A percentile compares a stretch with the other conserved stretches of the same genome.
Evolutionary conservation across 2,329 filamentous ascomycete species (phyloP).

Genomic region (Colletotrichum melonis): DNA sequence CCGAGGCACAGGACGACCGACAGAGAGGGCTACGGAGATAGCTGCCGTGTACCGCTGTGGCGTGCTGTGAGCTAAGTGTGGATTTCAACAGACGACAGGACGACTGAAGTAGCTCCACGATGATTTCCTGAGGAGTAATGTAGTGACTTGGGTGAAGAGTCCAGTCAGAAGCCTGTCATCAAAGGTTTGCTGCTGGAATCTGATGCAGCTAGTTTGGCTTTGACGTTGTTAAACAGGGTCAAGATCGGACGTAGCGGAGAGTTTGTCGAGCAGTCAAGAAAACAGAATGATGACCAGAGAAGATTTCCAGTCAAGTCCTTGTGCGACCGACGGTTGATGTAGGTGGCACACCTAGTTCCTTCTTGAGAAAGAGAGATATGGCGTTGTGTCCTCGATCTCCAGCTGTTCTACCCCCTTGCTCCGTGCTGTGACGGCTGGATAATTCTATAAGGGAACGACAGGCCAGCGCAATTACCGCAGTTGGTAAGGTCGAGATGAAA

Average conservation of each 20-base stretch:
- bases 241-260: neutral
- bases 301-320: neutral
- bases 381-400: neutral
- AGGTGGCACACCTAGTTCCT: slow-evolving; percentile 3
- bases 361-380: neutral
- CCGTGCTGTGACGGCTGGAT: neutral
- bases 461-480: neutral
- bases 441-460: neutral
- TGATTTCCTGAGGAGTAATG: neutral
- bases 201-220: neutral
- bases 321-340: neutral
- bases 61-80: neutral
- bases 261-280: neutral
- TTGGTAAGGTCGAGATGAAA: neutral
- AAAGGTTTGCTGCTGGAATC: neutral
- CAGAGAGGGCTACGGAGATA: neutral
- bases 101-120: neutral
- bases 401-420: neutral
- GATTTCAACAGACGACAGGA: neutral
- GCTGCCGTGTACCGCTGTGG: neutral
- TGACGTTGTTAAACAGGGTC: neutral
- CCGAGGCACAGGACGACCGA: neutral
- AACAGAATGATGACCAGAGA: neutral
- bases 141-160: neutral
- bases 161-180: neutral